Evolutionary conservation across 2,329 filamentous ascomycete species (phyloP), one percentile per base, ranked within the genome.

Genomic region (Tolypocladium capitatum): DNA sequence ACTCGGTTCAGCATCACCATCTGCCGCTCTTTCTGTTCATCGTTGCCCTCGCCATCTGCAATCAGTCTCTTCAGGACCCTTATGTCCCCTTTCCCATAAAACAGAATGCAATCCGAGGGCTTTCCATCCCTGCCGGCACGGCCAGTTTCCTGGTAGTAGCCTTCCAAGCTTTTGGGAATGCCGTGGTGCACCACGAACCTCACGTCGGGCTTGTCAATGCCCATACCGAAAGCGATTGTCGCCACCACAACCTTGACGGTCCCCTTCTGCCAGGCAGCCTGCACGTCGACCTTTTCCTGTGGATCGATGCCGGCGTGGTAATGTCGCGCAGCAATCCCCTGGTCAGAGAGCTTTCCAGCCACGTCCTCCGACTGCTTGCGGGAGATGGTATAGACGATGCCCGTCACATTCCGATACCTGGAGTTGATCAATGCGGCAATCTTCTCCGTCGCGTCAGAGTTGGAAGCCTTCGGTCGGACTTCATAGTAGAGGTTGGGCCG

Each of bases 191-290:
- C 87, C 32, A 98, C 92, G 62, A 94, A 98, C 28, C 92, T 85
- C 43, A 98, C 92, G 62, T 98, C 85, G 1, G 90, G 80, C 64
- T 98, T 98, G 70, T 98, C 92, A 54, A 98, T 98, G n/a, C 92
- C 92, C 92, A 98, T 98, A 7, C 92, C 92, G 61, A 98, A 98
- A 24, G 92, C 92, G 63, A 98, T 97, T 0, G 92, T 98, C 20
- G 92, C 94, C 45, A 98, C 92, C 40, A 98, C 94, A 32, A 98
- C 86, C 55, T 95, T 85, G 58, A 83, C 78, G 46, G 72, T 68
- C 6, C 89, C 88, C 40, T 68, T 70, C 63, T 98, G 92, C 92
- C 92, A 98, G 30, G 80, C 66, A 51, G 76, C 76, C 63, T 97
- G 91, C 5, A 92, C 76, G 7, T 74, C 63, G 1, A 74, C 72